These are phyloP conservation scores for Teratosphaeria epicoccoides DNA, from an alignment of 2,329 filamentous ascomycete genomes.

Conservation along the genomic window DNA sequence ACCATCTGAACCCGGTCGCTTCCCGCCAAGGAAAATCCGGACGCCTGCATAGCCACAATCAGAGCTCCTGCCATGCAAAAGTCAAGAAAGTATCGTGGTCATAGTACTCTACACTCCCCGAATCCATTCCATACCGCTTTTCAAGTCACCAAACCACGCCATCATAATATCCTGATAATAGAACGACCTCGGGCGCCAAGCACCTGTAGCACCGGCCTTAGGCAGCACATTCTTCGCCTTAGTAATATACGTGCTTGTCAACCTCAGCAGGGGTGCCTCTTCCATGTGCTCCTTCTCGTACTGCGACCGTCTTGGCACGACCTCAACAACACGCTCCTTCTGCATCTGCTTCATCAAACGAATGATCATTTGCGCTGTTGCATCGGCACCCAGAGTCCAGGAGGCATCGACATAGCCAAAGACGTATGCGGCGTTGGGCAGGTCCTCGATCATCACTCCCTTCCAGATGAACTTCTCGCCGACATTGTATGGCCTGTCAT, in stretches of 20 bases:
- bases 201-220: conserved; percentile 35
- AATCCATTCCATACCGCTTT: conserved; percentile 30
- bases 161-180: conserved; percentile 36
- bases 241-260: conserved; percentile 44
- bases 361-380: conserved; percentile 38
- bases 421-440: conserved; percentile 50
- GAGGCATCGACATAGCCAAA: conserved; percentile 51
- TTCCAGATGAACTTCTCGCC: conserved; percentile 49
- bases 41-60: not conserved
- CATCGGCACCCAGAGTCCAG: conserved; percentile 51
- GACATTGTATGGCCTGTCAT: conserved; percentile 38
- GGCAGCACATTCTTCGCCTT: conserved; percentile 35
- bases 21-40: not conserved
- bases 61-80: not conserved
- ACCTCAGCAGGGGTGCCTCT: conserved; percentile 31
- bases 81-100: not conserved
- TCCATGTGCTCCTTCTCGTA: conserved; percentile 29
- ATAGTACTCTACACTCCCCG: not conserved
- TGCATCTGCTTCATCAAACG: conserved; percentile 44
- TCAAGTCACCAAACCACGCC: conserved; percentile 33
- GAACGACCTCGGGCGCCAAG: conserved; percentile 35
- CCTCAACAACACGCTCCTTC: conserved; percentile 31
- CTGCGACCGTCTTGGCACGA: conserved; percentile 34
- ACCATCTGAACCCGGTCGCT: not conserved
- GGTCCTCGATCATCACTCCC: conserved; percentile 49